phyloP scores from a whole-genome alignment of 352 stramenopile species.

The Peronospora belbahrii region DNA sequence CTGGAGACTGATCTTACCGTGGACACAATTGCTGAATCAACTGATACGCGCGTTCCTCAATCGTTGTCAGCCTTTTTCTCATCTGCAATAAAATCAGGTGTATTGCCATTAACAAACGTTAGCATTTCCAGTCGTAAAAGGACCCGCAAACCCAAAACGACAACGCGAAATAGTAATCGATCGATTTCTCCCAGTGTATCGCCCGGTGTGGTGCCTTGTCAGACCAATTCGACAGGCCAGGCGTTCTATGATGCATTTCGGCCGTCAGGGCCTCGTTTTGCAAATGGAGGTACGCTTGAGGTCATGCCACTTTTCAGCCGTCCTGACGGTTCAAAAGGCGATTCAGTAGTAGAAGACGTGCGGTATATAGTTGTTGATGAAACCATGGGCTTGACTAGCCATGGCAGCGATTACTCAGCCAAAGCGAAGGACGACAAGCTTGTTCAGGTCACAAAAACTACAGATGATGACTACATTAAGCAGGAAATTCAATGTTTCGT shows the following conservation, averaged over 20 bases:
- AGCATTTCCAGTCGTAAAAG: slow-evolving; percentile 19
- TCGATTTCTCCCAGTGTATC: slow-evolving; percentile 14
- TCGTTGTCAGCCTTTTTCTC: slow-evolving; percentile 1
- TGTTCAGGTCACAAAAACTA: not conserved
- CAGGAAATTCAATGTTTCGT: slow-evolving; percentile 12
- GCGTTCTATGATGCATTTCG: slow-evolving; percentile 18
- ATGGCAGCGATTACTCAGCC: not conserved
- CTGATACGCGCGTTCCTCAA: not conserved
- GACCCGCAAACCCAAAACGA: slow-evolving; percentile 30
- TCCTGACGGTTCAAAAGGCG: slow-evolving; percentile 2
- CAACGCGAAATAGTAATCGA: slow-evolving; percentile 22
- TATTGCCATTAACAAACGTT: slow-evolving; percentile 2
- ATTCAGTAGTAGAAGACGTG: slow-evolving; percentile 12
- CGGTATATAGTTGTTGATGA: slow-evolving; percentile 19
- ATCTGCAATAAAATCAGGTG: not conserved
- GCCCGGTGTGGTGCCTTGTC: slow-evolving; percentile 7
- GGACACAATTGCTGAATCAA: not conserved
- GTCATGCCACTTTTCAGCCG: not conserved
- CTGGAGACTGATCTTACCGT: not conserved
- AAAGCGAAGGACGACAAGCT: not conserved
- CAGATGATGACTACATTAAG: slow-evolving; percentile 1
- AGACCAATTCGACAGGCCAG: slow-evolving; percentile 6
- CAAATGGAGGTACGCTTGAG: slow-evolving; percentile 5
- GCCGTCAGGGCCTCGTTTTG: slow-evolving; percentile 12
- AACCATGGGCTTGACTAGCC: slow-evolving; percentile 5